A percentile compares a stretch with the other conserved stretches of the same genome.
Conservation (phyloP, 2,329 filamentous ascomycete genomes). For the Trichoderma citrinoviride region DNA sequence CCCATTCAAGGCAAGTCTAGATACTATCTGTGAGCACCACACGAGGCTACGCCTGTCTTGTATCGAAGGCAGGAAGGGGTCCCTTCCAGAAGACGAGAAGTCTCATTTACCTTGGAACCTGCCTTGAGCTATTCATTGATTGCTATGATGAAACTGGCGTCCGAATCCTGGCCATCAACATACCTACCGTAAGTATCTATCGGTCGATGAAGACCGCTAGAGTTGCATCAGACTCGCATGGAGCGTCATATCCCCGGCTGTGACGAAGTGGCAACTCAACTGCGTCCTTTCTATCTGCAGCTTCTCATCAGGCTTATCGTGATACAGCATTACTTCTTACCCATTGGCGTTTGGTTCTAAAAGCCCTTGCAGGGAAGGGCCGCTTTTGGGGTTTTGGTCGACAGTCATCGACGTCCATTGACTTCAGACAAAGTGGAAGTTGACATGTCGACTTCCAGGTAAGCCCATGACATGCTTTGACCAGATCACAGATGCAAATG, state of each 20-base stretch:
- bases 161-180: neutral
- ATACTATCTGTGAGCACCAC: neutral
- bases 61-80: neutral
- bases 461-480: neutral
- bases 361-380: neutral
- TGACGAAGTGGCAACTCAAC: constrained; percentile 5
- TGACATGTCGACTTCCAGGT: neutral
- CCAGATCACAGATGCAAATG: neutral
- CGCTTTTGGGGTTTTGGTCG: neutral
- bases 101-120: too few species aligned
- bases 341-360: neutral
- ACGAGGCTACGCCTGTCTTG: neutral
- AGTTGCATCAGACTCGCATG: neutral
- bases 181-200: neutral
- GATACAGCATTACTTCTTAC: neutral
- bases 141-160: constrained; percentile 1
- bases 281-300: neutral
- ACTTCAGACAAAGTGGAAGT: neutral
- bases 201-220: neutral
- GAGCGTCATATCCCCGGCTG: neutral
- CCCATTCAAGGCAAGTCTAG: neutral
- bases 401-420: neutral
- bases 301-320: neutral
- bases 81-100: neutral
- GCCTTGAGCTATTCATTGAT: neutral